Conservation (phyloP, 768 basidiomycete genomes). For the Mycena polygramma region DNA sequence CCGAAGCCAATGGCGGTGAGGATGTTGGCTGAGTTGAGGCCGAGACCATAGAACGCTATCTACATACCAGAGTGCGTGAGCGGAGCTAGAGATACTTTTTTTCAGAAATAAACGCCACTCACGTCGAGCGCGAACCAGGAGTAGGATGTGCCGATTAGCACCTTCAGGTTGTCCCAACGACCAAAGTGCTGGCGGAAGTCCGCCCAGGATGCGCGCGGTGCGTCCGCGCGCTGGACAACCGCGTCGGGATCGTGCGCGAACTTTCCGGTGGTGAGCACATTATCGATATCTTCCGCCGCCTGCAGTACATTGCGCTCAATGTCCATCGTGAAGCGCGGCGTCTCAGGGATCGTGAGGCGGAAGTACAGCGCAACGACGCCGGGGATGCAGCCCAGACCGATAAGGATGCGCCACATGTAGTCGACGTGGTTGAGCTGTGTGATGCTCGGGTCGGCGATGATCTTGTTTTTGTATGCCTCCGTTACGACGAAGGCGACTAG, state of each 20-base stretch:
- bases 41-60: neutral
- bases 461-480: neutral
- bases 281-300: neutral
- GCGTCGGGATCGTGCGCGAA: neutral
- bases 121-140: neutral
- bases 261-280: neutral
- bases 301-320: slow-evolving; percentile 48
- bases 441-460: slow-evolving; percentile 43
- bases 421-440: slow-evolving; percentile 68
- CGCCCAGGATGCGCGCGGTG: neutral
- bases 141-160: neutral
- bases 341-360: slow-evolving; percentile 93
- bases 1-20: neutral
- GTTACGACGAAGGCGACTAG: neutral
- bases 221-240: neutral
- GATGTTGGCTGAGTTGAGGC: neutral
- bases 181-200: neutral
- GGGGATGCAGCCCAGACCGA: slow-evolving; percentile 89
- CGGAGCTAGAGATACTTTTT: neutral
- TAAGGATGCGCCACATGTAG: slow-evolving; percentile 77
- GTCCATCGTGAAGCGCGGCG: slow-evolving; percentile 93
- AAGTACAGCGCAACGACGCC: slow-evolving; percentile 87
- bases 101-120: neutral
- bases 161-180: neutral
- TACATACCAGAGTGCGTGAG: neutral